Base-by-base conservation (phyloP, 352 stramenopile species). In the Pythium grandisporangium region DNA sequence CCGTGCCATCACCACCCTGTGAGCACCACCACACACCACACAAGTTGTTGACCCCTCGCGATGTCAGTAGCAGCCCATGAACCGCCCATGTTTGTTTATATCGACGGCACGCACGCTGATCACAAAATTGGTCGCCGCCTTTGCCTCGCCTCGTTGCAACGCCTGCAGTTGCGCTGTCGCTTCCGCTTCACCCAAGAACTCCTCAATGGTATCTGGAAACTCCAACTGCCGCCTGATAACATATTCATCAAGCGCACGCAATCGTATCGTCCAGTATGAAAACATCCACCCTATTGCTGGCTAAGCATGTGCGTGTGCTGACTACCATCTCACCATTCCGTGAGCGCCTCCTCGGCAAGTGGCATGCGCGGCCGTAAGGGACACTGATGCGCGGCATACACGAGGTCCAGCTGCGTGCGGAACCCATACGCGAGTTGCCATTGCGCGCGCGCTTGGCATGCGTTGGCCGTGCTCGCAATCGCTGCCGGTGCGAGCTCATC, bases 361-460 rank as follows among this genome's bases (percentile, higher is more conserved):
- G 73, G 64, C 3, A 64, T 55, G 0, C 76, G 73, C 12, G 76
- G 76, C 37, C 75, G 86, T 12, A 13, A 10, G 13, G 67, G 49
- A 12, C 61, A 48, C 10, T 45, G 39, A 17, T 69, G 53, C 20
- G 51, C 48, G 10, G 64, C 54, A 46, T 82, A 85, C 32, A 80
- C 51, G 39, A 64, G 56, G 30, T 90, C 73, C 13, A 72, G 32
- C 24, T 67, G 55, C 21, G 55, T 63, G 57, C 66, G 72, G 40
- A 90, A 90, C 10, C 76, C 70, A 33, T 65, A 87, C 19, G 47
- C 43, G 8, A 78, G 40, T 11, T 70, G 63, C 76, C 76, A 87
- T 21, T 63, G 37, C 37, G 43, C 43, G n/a, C 32, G 36, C 10
- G 42, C 38, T 17, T 24, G 39, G 24, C 35, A 19, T 26, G 25